Conservation (phyloP, 352 stramenopile species). For the Pythium aristosporum region DNA sequence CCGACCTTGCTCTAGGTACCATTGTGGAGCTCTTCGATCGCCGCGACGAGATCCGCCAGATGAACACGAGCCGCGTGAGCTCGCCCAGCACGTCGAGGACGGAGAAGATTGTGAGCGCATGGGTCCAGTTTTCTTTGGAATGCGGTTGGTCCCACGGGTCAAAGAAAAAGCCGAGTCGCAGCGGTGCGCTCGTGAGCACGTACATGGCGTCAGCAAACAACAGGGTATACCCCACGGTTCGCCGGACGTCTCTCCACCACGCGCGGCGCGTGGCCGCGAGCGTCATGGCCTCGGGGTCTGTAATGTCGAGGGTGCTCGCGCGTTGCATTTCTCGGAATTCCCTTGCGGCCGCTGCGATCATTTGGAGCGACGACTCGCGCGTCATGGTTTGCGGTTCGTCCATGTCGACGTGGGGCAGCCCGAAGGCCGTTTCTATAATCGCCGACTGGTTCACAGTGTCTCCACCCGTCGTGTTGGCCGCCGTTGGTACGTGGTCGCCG, state of each 20-base stretch:
- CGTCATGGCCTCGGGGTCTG: conserved; percentile 2
- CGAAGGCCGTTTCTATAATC: conserved; percentile 20
- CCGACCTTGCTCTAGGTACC: too few species aligned
- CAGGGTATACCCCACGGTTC: conserved; percentile 6
- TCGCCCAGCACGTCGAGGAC: conserved; percentile 18
- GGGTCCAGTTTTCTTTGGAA: conserved; percentile 22
- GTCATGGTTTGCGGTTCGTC: background rate
- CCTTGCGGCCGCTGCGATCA: conserved; percentile 15
- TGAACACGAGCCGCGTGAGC: conserved; percentile 8
- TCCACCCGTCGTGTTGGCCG: background rate
- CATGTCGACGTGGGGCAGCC: conserved; percentile 9
- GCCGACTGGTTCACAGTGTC: background rate
- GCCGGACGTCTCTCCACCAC: conserved; percentile 7
- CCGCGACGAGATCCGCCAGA: background rate
- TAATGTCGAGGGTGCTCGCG: conserved; percentile 1
- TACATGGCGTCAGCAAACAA: conserved; percentile 34
- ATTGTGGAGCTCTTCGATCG: background rate
- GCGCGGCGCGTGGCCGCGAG: conserved; percentile 4
- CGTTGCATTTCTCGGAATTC: conserved; percentile 16
- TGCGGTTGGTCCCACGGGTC: conserved; percentile 30
- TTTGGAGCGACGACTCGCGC: conserved; percentile 23
- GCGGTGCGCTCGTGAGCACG: conserved; percentile 31
- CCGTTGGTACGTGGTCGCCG: background rate
- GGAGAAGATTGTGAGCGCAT: conserved; percentile 30
- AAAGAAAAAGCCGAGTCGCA: conserved; percentile 43